A percentile compares a stretch with the other conserved stretches of the same genome.
phyloP scores from a whole-genome alignment of 1,139 yeast genomes.

The Sugiyamaella paludigena region DNA sequence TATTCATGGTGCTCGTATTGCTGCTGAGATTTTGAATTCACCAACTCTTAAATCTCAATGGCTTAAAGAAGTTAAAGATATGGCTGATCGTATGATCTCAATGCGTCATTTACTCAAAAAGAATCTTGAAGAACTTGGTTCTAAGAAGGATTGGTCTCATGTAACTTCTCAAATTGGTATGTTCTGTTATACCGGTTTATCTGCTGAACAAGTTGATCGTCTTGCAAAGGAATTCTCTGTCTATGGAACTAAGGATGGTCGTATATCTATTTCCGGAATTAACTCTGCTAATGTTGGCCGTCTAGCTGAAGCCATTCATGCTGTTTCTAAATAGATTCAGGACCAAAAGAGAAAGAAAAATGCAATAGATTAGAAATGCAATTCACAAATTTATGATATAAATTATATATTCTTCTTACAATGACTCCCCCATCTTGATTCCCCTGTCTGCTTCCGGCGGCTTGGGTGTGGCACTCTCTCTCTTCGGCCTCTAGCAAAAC shows the following conservation, averaged over 20 bases:
- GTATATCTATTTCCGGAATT: constrained; percentile 93
- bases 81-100: constrained; percentile 78
- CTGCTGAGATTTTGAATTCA: constrained; percentile 67
- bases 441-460: too few relatives aligned
- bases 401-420: too few relatives aligned
- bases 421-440: too few relatives aligned
- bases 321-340: constrained; percentile 26
- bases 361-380: too few relatives aligned
- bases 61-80: constrained; percentile 79
- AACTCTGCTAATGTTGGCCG: constrained; percentile 74
- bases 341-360: too few relatives aligned
- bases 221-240: constrained; percentile 77
- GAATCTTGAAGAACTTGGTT: constrained; percentile 59
- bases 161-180: constrained; percentile 90
- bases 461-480: too few relatives aligned
- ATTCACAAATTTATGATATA: too few relatives aligned
- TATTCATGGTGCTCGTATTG: constrained; percentile 93
- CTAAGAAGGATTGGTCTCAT: constrained; percentile 94
- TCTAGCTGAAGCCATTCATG: constrained; percentile 78
- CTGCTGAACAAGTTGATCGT: constrained; percentile 73
- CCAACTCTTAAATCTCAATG: constrained; percentile 70
- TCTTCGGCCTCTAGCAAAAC: too few relatives aligned
- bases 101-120: constrained; percentile 72
- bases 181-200: constrained; percentile 92
- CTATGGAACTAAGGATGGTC: constrained; percentile 67